Percentiles rank a stretch among this genome's conserved stretches.
Evolutionary conservation across 257 asterid genomes (phyloP).

Genomic region (Solanum etuberosum): DNA sequence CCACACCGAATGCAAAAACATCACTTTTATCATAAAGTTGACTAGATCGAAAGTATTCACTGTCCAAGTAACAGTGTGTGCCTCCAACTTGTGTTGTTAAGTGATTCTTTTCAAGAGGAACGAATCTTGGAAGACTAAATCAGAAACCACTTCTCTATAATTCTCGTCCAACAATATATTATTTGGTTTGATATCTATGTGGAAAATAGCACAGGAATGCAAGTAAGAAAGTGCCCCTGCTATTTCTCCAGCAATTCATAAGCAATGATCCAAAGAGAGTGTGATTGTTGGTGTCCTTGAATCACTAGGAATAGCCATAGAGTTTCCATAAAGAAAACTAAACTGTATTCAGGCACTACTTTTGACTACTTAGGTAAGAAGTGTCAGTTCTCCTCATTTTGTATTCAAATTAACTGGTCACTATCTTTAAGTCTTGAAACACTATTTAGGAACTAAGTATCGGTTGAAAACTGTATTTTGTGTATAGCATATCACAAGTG

Average conservation of each 20-base stretch:
- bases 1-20: constrained; percentile 22
- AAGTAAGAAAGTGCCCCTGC: background rate
- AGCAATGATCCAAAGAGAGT: background rate
- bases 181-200: background rate
- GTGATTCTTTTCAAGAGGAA: constrained; percentile 1
- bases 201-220: background rate
- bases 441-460: background rate
- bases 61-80: constrained; percentile 16
- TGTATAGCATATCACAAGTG: background rate
- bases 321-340: background rate
- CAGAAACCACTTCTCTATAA: background rate
- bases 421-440: background rate
- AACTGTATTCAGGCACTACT: background rate
- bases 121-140: background rate
- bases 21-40: constrained; percentile 27
- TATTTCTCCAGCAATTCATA: background rate
- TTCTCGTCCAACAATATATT: background rate
- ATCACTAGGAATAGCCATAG: background rate
- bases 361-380: background rate
- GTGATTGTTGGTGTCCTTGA: background rate
- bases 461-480: background rate
- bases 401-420: background rate
- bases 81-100: constrained; percentile 15
- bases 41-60: constrained; percentile 23
- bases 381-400: background rate